Evolutionary conservation across 2,329 filamentous ascomycete species (phyloP).

Genomic region (Curvularia lunata): DNA sequence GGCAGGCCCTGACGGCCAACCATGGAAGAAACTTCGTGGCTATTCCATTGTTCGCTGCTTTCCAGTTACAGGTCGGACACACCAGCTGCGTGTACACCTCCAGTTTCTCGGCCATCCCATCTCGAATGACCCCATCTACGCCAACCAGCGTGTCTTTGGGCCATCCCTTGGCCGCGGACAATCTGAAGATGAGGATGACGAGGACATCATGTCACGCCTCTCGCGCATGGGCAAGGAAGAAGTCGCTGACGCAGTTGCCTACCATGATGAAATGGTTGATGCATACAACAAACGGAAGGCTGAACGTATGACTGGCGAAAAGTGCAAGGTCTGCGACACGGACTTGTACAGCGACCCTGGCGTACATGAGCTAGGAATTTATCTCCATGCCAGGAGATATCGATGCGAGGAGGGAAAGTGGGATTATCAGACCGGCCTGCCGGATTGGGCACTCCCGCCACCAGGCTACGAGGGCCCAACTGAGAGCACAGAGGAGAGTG

Average conservation of each 20-base stretch:
- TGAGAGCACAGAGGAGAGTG: conserved; percentile 62
- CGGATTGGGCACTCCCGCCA: conserved; percentile 85
- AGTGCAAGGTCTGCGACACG: conserved; percentile 82
- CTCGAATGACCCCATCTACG: conserved; percentile 96
- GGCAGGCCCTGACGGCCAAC: conserved; percentile 43
- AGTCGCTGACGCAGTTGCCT: conserved; percentile 85
- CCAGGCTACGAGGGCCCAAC: conserved; percentile 73
- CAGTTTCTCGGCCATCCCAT: conserved; percentile 96
- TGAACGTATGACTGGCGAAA: conserved; percentile 87
- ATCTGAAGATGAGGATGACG: conserved; percentile 74
- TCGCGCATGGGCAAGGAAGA: conserved; percentile 94
- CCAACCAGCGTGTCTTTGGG: conserved; percentile 91
- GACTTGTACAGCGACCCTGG: conserved; percentile 93
- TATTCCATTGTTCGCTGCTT: conserved; percentile 96
- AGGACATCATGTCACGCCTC: conserved; percentile 85
- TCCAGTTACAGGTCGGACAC: conserved; percentile 90
- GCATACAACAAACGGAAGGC: conserved; percentile 88
- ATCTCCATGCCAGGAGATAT: conserved; percentile 90
- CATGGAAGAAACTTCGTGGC: conserved; percentile 67
- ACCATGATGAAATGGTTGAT: conserved; percentile 92
- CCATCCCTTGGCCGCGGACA: conserved; percentile 74
- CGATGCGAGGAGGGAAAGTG: conserved; percentile 82
- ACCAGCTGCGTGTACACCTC: conserved; percentile 92
- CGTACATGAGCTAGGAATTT: conserved; percentile 86
- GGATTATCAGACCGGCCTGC: conserved; percentile 85